A percentile compares a stretch with the other conserved stretches of the same genome.
These are phyloP conservation scores for Talaromyces adpressus DNA, from an alignment of 495 filamentous ascomycete species.

Conservation along the genomic window DNA sequence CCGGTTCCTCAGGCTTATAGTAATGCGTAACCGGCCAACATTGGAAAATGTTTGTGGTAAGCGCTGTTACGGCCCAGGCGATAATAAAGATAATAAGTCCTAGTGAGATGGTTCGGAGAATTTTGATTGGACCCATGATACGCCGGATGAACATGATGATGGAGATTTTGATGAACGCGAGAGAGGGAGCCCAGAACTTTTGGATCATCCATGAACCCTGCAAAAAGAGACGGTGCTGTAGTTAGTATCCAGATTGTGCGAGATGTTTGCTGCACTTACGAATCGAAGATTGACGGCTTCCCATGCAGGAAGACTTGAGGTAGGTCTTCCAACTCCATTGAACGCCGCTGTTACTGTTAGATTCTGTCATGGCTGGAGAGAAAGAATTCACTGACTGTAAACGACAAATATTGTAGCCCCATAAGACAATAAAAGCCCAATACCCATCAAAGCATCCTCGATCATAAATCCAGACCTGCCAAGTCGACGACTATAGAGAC, in stretches of 20 bases:
- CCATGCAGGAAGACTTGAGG: constrained; percentile 8
- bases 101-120: constrained; percentile 9
- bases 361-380: neutral
- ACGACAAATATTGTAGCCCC: constrained; percentile 13
- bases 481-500: constrained; percentile 14
- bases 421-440: constrained; percentile 15
- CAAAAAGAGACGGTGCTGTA: neutral
- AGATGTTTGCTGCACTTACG: neutral
- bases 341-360: constrained; percentile 8
- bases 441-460: constrained; percentile 17
- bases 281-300: constrained; percentile 10
- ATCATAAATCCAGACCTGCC: constrained; percentile 2
- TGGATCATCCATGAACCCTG: constrained; percentile 20
- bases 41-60: constrained; percentile 22
- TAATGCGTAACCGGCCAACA: constrained; percentile 25
- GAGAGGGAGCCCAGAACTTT: constrained; percentile 19
- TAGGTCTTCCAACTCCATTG: constrained; percentile 12
- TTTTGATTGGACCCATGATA: constrained; percentile 15
- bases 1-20: constrained; percentile 21
- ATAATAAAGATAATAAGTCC: constrained; percentile 17
- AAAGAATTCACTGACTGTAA: constrained; percentile 9
- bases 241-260: neutral
- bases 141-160: constrained; percentile 28
- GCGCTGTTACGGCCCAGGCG: constrained; percentile 17
- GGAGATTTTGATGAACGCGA: constrained; percentile 28